Base-by-base conservation (phyloP, 2,329 filamentous ascomycete species). In the Aspergillus sp. region DNA sequence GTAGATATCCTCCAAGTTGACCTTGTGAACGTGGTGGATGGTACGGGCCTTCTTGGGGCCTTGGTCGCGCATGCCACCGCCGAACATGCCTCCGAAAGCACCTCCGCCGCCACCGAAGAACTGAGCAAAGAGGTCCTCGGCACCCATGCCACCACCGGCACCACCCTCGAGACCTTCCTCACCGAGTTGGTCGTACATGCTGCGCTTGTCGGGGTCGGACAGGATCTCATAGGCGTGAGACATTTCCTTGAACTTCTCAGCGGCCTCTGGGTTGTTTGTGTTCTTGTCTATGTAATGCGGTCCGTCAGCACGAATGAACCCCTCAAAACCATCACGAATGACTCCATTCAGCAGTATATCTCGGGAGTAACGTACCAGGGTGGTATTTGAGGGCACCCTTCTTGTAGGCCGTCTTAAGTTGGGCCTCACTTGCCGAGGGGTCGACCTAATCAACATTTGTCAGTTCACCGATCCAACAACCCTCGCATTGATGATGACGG, bases 1-100 rank as follows among this genome's bases (percentile, higher is more conserved):
- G 80, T 98, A 98, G 66, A 98, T 90, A 59, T 98, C 93, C 73
- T 98, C 93, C 41, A 98, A 82, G 9, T 89, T 90, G 48, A 98
- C 93, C 73, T 96, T 96, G 83, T 97, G 93, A 40, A 93, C 90
- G 74, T 98, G 93, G 71, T 95, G 88, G 59, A 98, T 98, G 46
- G 91, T 95, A 57, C 93, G 85, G 39, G 93, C 91, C 78, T 98
- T 84, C 74, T 84, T 84, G 29, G 91, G 91, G 12, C 90, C 91
- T 44, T 83, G 81, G 42, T 87, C 83, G 58, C 84, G 82, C 78
- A 88, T 87, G 56, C 86, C 85, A 58, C 83, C 82, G 50, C 86
- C 81, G 59, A 89, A 88, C 80, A 90, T 89, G 63, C 86, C 77
- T 42, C 80, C 79, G 53, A 89, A 87, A 49, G 84, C 84, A 44